phyloP scores from a whole-genome alignment of 805 yeast genomes.

The Lipomyces kockii region DNA sequence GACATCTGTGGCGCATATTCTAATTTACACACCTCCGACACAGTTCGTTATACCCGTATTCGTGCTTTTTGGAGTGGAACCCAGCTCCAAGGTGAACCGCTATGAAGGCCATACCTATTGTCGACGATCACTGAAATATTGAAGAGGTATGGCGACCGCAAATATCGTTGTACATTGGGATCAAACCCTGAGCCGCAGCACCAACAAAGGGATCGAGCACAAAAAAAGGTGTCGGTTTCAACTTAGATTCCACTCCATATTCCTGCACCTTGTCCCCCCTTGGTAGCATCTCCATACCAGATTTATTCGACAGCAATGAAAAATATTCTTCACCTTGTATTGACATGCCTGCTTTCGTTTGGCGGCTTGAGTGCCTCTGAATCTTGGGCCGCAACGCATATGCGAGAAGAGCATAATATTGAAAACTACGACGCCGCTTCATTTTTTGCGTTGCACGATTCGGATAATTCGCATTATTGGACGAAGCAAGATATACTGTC shows the following conservation, averaged over 20 bases:
- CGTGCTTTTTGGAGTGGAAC: slow-evolving; percentile 35
- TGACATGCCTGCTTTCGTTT: background rate
- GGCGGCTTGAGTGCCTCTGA: slow-evolving; percentile 4
- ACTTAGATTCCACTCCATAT: too few species aligned
- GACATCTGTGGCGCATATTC: background rate
- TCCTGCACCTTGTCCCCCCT: background rate
- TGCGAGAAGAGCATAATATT: slow-evolving; percentile 84
- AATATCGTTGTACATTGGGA: too few species aligned
- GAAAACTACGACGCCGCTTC: slow-evolving; percentile 73
- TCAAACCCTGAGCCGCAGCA: too few species aligned
- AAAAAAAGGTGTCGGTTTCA: too few species aligned
- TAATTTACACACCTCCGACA: slow-evolving; percentile 20
- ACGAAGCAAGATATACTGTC: slow-evolving; percentile 72
- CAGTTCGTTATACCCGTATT: slow-evolving; percentile 27
- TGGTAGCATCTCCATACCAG: background rate
- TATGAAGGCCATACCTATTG: slow-evolving; percentile 31
- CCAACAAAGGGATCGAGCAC: too few species aligned
- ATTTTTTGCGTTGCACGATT: slow-evolving; percentile 82
- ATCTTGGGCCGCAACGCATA: slow-evolving; percentile 84
- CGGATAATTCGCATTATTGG: slow-evolving; percentile 56
- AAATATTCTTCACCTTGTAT: background rate
- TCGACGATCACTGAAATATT: too few species aligned
- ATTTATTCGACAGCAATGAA: background rate
- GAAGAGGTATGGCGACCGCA: too few species aligned
- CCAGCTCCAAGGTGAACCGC: slow-evolving; percentile 47